phyloP scores from a whole-genome alignment of 108 stramenopile genomes.

The Hondaea fermentalgiana region DNA sequence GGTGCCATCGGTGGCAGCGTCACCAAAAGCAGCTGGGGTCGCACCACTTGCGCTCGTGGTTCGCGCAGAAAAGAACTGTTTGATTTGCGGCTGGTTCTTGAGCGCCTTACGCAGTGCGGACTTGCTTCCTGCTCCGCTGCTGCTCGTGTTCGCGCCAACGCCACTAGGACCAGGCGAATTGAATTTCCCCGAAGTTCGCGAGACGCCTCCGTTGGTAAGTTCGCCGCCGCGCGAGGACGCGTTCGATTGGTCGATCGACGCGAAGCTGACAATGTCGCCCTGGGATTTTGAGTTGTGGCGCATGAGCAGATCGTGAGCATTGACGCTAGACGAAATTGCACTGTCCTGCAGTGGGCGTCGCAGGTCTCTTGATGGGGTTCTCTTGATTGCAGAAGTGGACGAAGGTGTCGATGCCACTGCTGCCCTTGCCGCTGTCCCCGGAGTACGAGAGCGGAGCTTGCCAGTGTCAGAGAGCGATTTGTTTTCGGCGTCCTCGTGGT shows the following conservation, averaged over 20 bases:
- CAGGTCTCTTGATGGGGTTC: too few relatives aligned
- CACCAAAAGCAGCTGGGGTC: neutral
- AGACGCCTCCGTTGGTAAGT: neutral
- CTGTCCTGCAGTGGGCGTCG: too few relatives aligned
- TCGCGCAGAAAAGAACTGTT: neutral
- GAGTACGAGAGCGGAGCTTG: too few relatives aligned
- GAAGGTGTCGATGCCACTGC: too few relatives aligned
- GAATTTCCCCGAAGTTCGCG: neutral
- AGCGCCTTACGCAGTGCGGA: neutral
- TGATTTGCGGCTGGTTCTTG: slow-evolving; percentile 12
- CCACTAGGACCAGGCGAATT: neutral
- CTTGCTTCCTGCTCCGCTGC: neutral
- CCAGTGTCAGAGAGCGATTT: neutral
- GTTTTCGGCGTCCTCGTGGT: neutral
- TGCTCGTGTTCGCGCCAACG: neutral
- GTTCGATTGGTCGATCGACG: neutral
- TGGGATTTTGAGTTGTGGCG: neutral
- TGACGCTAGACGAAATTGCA: neutral
- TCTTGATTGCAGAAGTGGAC: too few relatives aligned
- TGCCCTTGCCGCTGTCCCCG: too few relatives aligned
- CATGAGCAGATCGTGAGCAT: neutral
- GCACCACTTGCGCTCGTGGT: neutral
- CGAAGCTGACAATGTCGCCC: neutral
- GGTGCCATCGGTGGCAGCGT: neutral
- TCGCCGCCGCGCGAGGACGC: neutral